Evolutionary conservation across 2,329 filamentous ascomycete genomes (phyloP), one percentile per base, ranked within the genome.

Genomic region (Berkeleyomyces basicola): DNA sequence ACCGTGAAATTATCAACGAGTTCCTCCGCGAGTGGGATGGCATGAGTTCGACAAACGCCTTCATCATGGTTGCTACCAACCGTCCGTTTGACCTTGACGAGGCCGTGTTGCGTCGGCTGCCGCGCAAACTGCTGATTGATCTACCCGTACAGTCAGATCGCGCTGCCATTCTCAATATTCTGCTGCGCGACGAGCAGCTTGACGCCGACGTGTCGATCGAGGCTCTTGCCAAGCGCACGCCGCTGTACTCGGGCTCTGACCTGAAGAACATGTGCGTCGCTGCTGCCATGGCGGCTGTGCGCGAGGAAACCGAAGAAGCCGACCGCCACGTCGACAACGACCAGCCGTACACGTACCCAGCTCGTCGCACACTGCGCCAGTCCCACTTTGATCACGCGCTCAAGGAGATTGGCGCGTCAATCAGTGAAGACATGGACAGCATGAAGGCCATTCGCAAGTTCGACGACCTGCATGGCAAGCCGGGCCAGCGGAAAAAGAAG

Each of bases 51-150:
- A 81, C 84, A 57, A 87, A 87, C 16, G 90, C 92, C 2, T 97
- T 99, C 72, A 92, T 99, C 72, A 96, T 99, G 90, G 90, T 97
- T 0, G 92, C 93, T 37, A 97, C 91, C 7, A 97, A 99, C 72
- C 81, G 92, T 7, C 93, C 93, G 0, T 96, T 95, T 69, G 93
- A 97, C 70, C 82, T 99, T 0, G 93, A 99, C 69, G 88, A 93
- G 68, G 88, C 88, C 7, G 87, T 93, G 7, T 78, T 93, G 55
- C 80, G 88, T n/a, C 80, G 88, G 10, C 75, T 91, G 31, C 88
- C 88, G 1, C 78, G 88, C 61, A 81, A 86, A 49, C 76, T 92
- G 43, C 78, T 91, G 0, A 81, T 91, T 47, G 88, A 91, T 69
- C 75, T 91, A 4, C 88, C 88, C 0, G 77, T 84, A 1, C 78